Conservation (phyloP, 2,329 filamentous ascomycete genomes). For the Monilinia aucupariae region DNA sequence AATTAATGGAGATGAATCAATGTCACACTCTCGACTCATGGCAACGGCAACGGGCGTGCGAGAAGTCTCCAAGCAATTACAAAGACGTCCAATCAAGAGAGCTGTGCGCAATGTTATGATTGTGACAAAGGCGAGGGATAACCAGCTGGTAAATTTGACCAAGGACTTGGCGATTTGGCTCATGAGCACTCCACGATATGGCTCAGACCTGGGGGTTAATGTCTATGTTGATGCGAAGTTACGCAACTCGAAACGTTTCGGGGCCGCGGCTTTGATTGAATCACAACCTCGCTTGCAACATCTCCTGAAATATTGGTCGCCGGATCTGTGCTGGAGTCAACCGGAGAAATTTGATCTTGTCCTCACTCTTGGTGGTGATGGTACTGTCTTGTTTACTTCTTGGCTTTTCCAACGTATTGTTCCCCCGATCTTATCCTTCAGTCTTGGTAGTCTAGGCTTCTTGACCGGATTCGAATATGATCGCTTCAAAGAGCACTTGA, state of each 20-base stretch:
- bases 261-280: conserved; percentile 64
- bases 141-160: conserved; percentile 83
- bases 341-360: conserved; percentile 96
- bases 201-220: conserved; percentile 82
- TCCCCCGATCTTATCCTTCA: conserved; percentile 78
- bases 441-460: conserved; percentile 80
- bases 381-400: conserved; percentile 80
- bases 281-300: conserved; percentile 70
- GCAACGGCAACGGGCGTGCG: conserved; percentile 93
- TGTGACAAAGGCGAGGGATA: conserved; percentile 95
- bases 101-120: conserved; percentile 96
- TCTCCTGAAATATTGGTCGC: conserved; percentile 94
- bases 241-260: conserved; percentile 80
- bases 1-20: conserved; percentile 79
- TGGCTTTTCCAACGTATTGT: conserved; percentile 91
- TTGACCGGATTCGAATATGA: conserved; percentile 84
- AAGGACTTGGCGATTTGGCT: conserved; percentile 85
- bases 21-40: conserved; percentile 89
- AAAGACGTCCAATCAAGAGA: conserved; percentile 83
- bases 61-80: conserved; percentile 92
- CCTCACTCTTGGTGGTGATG: conserved; percentile 78
- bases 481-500: conserved; percentile 79
- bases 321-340: conserved; percentile 87
- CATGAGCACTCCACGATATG: conserved; percentile 81
- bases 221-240: conserved; percentile 98